Percentiles rank a stretch among this genome's conserved stretches.
These are phyloP conservation scores for Lagerstroemia speciosa DNA, from an alignment of 345 rosid species.

Conservation along the genomic window DNA sequence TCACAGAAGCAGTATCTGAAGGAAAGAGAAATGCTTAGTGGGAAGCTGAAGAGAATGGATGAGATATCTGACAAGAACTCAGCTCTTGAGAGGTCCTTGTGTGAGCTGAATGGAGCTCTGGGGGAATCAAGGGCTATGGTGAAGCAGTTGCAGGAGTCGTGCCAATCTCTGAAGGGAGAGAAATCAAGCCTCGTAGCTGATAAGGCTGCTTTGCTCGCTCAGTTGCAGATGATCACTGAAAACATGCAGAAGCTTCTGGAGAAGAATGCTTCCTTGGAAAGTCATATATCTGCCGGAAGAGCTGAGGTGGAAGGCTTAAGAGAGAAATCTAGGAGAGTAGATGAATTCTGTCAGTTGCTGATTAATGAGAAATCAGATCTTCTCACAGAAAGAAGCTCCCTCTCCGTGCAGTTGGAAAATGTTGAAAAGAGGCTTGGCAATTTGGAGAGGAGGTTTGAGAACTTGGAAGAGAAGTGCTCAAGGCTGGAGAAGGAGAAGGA, in stretches of 20 bases:
- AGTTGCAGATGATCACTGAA: slow-evolving; percentile 61
- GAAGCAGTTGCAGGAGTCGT: slow-evolving; percentile 47
- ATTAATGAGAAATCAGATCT: slow-evolving; percentile 66
- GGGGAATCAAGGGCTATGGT: slow-evolving; percentile 56
- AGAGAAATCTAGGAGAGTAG: slow-evolving; percentile 56
- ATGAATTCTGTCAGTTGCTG: slow-evolving; percentile 61
- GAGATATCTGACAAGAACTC: slow-evolving; percentile 44
- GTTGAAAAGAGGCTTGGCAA: slow-evolving; percentile 49
- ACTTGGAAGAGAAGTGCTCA: slow-evolving; percentile 52
- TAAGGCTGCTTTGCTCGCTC: slow-evolving; percentile 71
- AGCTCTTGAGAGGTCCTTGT: slow-evolving; percentile 50
- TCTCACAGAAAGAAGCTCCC: slow-evolving; percentile 38
- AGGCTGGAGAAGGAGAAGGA: slow-evolving; percentile 64
- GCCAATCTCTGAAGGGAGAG: slow-evolving; percentile 57
- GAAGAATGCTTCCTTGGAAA: slow-evolving; percentile 46
- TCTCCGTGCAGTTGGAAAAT: slow-evolving; percentile 47
- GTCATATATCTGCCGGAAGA: slow-evolving; percentile 53
- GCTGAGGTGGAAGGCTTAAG: slow-evolving; percentile 66
- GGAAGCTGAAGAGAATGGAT: slow-evolving; percentile 53
- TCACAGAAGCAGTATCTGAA: slow-evolving; percentile 29
- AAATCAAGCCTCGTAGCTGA: slow-evolving; percentile 58
- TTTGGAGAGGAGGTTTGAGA: slow-evolving; percentile 57
- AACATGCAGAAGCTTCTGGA: slow-evolving; percentile 66
- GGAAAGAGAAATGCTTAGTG: slow-evolving; percentile 37
- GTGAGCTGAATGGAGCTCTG: slow-evolving; percentile 65